Base-by-base conservation (phyloP, 1,284 basidiomycete species). In the Ceratorhiza oryzae-sativae region DNA sequence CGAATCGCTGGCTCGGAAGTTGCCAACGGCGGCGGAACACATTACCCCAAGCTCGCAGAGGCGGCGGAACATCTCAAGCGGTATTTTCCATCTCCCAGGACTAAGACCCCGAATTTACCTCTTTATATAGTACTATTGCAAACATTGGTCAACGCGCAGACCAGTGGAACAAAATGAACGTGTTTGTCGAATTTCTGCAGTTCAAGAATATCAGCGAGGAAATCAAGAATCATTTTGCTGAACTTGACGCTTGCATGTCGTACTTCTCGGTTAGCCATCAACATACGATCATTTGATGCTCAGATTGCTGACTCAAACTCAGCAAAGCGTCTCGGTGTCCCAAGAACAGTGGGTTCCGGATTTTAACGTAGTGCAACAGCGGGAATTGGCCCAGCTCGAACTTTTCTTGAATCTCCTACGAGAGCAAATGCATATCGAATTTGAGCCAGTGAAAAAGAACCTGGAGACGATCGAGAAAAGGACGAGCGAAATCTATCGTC, bases 1-100 rank as follows among this genome's bases (percentile, higher is more conserved):
- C 70, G 70, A 10, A 71, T 71, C 8, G 70, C 56, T 9, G 70
- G 70, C 15, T 46, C 70, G 2, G 58, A 71, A 27, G 70, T 71
- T 2, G 30, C 34, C 4, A 71, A 71, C 36, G 27, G 55, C 53
- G 70, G 70, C 3, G 32, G 49, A 25, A n/a, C 25, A 6, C 32
- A 61, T 10, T 71, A 71, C 30, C 34, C n/a, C 8, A 58, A 58
- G 25, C 25, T 71, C 9, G 12, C 23, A 13, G 8, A 53, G 15
- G 45, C 70, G 18, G 15, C 70, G 1, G 20, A 53, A n/a, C 9
- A 20, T 10, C 58, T 71, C 15, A 5, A 53, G 15, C 13, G 42
- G 70, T 71, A 30, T 5, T 56, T 70, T 49, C 25, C 23, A 15
- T 20, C 23, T 42, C 9, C 23, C 15, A 4, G 10, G n/a, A 36